Evolutionary conservation across 805 yeast species (phyloP).

Genomic region (Candida ponderosae): DNA sequence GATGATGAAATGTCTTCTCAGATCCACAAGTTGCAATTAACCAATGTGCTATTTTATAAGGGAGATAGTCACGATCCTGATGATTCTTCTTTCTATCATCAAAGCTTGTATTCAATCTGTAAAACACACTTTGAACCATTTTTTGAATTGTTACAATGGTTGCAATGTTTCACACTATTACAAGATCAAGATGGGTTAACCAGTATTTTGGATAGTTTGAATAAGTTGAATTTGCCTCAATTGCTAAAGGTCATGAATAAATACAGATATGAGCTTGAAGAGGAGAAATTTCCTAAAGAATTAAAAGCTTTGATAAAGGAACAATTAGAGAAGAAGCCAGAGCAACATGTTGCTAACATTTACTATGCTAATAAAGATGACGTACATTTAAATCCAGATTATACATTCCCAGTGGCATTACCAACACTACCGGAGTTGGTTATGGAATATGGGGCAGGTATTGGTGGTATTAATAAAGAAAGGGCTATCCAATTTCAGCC

Average conservation of each 20-base stretch:
- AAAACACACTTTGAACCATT: conserved; percentile 62
- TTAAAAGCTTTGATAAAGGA: conserved; percentile 12
- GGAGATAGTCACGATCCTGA: conserved; percentile 29
- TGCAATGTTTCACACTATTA: conserved; percentile 75
- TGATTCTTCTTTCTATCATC: conserved; percentile 54
- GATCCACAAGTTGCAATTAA: background rate
- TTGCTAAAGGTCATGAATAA: conserved; percentile 61
- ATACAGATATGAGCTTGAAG: conserved; percentile 82
- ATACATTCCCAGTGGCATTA: conserved; percentile 48
- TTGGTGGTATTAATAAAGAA: conserved; percentile 49
- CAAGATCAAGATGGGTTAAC: conserved; percentile 56
- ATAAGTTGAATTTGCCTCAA: conserved; percentile 59
- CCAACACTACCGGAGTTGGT: conserved; percentile 74
- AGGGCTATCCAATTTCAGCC: conserved; percentile 63
- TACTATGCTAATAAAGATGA: conserved; percentile 14
- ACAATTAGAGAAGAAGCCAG: conserved; percentile 6
- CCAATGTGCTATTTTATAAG: conserved; percentile 7
- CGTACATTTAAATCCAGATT: conserved; percentile 43
- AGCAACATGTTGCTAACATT: conserved; percentile 6
- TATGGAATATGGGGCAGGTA: conserved; percentile 68
- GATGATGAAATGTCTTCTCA: conserved; percentile 15
- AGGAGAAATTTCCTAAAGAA: conserved; percentile 46
- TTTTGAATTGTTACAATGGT: conserved; percentile 79
- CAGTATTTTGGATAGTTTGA: conserved; percentile 44
- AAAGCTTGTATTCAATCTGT: conserved; percentile 57